Base-by-base conservation (phyloP, 2,329 filamentous ascomycete genomes). In the Fusarium goolgardi region DNA sequence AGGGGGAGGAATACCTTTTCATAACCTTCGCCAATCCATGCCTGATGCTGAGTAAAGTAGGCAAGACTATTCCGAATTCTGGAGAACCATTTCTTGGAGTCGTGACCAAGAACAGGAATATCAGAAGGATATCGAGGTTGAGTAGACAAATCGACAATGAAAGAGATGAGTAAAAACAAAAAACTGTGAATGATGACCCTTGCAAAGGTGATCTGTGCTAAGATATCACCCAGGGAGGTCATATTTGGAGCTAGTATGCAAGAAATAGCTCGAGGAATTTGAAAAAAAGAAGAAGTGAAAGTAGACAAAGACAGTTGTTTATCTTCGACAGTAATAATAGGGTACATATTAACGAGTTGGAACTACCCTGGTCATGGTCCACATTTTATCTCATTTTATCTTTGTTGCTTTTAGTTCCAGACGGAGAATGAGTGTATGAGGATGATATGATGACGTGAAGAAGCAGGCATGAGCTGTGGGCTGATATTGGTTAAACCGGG, bases 21-120 rank as follows among this genome's bases (percentile, higher is more conserved):
- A 52, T 83, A 83, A 21, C 82, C 82, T 58, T 83, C 75, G 12
- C 74, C 74, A 2, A 82, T 75, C 82, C 82, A 84, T 8, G 66
- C 52, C 27, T 77, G 75, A 54, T 79, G 81, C 50, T 77, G 73
- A 2, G 76, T 70, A 32, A 81, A 71, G 47, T 81, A 82, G 50
- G 73, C 75, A 46, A 79, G 45, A 70, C 79, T 80, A 59, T 83
- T 83, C 45, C 76, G 72, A 50, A 83, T 37, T 5, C 75, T 78
- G 10, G 76, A 78, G 21, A 80, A 43, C 46, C 76, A 65, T n/a
- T 80, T 76, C 27, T 50, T 47, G 2, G 79, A 52, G 13, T 55
- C 78, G 47, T 78, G 75, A 44, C 81, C 81, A 15, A 83, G 77
- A 3, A 78, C 75, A 1, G 81, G 81, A 10, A 84, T 77, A 4